Conservation (phyloP, 2,329 filamentous ascomycete genomes). For the Alternaria hordeiaustralica region DNA sequence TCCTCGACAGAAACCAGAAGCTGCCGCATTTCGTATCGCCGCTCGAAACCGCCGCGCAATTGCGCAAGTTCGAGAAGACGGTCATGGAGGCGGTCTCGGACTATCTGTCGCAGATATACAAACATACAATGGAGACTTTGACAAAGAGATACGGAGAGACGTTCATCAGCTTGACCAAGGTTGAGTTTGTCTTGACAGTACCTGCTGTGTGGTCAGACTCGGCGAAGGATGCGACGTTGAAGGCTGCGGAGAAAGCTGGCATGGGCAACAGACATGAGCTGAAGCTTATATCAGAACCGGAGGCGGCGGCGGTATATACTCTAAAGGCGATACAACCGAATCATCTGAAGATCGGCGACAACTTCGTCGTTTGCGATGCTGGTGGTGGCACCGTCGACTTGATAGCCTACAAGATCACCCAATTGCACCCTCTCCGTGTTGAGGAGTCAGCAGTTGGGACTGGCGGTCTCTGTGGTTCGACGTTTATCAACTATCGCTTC, state of each 20-base stretch:
- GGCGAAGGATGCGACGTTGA: slow-evolving; percentile 81
- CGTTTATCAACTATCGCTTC: slow-evolving; percentile 81
- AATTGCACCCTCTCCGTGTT: slow-evolving; percentile 72
- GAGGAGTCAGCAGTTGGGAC: slow-evolving; percentile 82
- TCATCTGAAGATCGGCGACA: slow-evolving; percentile 70
- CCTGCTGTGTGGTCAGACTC: slow-evolving; percentile 86
- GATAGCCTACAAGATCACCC: slow-evolving; percentile 82
- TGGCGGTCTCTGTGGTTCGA: slow-evolving; percentile 77
- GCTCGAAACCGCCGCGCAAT: slow-evolving; percentile 76
- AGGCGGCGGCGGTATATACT: slow-evolving; percentile 80
- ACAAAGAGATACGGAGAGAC: slow-evolving; percentile 76
- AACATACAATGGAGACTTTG: slow-evolving; percentile 79
- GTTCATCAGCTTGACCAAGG: slow-evolving; percentile 77
- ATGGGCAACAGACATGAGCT: slow-evolving; percentile 75
- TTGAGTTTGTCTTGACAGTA: slow-evolving; percentile 77
- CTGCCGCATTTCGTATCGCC: slow-evolving; percentile 81
- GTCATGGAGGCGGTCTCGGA: slow-evolving; percentile 81
- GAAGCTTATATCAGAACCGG: slow-evolving; percentile 79
- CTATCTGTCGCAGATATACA: slow-evolving; percentile 77
- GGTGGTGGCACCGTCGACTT: slow-evolving; percentile 31
- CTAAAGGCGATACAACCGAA: slow-evolving; percentile 81
- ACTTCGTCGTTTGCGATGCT: slow-evolving; percentile 65
- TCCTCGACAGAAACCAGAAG: slow-evolving; percentile 80
- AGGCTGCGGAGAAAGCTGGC: slow-evolving; percentile 78
- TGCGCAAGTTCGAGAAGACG: slow-evolving; percentile 76